Conservation (phyloP, 768 basidiomycete species). For the Russula compacta region DNA sequence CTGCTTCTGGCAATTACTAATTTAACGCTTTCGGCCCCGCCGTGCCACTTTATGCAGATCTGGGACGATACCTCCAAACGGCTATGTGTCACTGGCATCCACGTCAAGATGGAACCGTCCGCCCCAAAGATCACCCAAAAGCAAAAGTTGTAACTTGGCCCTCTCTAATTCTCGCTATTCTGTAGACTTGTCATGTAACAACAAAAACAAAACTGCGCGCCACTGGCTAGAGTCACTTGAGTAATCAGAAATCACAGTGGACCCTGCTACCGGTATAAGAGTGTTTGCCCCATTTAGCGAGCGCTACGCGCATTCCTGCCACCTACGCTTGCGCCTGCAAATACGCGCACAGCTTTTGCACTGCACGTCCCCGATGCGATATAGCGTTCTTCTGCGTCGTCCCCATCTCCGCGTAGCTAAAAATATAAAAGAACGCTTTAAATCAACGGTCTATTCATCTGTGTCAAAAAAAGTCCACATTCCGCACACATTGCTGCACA, state of each 20-base stretch:
- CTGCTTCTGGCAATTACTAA: background rate
- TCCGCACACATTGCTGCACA: too few species aligned
- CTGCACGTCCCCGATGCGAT: slow-evolving; percentile 56
- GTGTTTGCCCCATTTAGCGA: too few species aligned
- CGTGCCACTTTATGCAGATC: slow-evolving; percentile 15
- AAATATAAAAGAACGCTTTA: too few species aligned
- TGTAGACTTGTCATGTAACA: background rate
- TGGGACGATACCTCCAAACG: slow-evolving; percentile 20
- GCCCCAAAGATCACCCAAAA: slow-evolving; percentile 5
- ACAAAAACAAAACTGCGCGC: background rate
- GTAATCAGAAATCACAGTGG: too few species aligned
- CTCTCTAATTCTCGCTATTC: background rate
- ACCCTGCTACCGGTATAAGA: too few species aligned
- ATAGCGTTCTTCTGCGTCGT: slow-evolving; percentile 52
- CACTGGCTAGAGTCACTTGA: background rate
- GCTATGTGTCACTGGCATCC: slow-evolving; percentile 17
- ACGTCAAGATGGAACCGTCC: slow-evolving; percentile 22
- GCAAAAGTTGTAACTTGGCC: slow-evolving; percentile 6
- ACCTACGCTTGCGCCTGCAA: slow-evolving; percentile 23
- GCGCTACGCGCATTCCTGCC: slow-evolving; percentile 5
- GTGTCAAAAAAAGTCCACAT: too few species aligned
- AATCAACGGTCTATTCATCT: too few species aligned
- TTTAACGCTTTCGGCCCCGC: too few species aligned
- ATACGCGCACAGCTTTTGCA: slow-evolving; percentile 45
- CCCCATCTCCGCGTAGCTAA: slow-evolving; percentile 65